Evolutionary conservation across 202 grass and related monocot species (phyloP).

Genomic region (Saccharum hybrid): DNA sequence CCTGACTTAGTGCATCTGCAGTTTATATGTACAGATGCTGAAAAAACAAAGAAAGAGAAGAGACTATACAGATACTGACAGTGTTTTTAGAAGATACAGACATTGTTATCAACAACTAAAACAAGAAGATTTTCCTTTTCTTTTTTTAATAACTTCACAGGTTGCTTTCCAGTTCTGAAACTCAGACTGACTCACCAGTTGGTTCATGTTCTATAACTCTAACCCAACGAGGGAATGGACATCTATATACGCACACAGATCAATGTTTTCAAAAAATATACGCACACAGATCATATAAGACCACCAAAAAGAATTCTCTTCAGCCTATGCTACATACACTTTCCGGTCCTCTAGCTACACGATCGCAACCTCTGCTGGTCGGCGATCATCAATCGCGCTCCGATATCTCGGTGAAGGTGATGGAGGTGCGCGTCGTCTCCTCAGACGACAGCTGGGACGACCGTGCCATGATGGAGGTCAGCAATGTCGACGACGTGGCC

Average conservation of each 20-base stretch:
- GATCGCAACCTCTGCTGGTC: neutral
- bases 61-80: neutral
- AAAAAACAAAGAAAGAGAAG: neutral
- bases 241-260: conserved; percentile 33
- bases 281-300: conserved; percentile 24
- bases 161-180: conserved; percentile 1
- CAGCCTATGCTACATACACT: conserved; percentile 31
- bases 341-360: conserved; percentile 18
- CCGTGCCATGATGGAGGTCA: conserved; percentile 53
- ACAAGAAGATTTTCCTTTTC: neutral
- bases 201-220: neutral
- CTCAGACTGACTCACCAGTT: neutral
- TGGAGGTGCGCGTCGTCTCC: conserved; percentile 65
- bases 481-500: conserved; percentile 49
- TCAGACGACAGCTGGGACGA: conserved; percentile 46
- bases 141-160: neutral
- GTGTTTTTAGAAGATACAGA: neutral
- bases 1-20: neutral
- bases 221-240: neutral
- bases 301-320: neutral
- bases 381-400: conserved; percentile 48
- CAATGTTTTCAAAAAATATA: conserved; percentile 4
- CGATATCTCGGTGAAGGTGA: conserved; percentile 75
- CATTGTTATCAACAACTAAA: neutral
- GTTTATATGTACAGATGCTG: neutral